Conservation (phyloP, 495 filamentous ascomycete genomes). For the Penicillium cinerascens region DNA sequence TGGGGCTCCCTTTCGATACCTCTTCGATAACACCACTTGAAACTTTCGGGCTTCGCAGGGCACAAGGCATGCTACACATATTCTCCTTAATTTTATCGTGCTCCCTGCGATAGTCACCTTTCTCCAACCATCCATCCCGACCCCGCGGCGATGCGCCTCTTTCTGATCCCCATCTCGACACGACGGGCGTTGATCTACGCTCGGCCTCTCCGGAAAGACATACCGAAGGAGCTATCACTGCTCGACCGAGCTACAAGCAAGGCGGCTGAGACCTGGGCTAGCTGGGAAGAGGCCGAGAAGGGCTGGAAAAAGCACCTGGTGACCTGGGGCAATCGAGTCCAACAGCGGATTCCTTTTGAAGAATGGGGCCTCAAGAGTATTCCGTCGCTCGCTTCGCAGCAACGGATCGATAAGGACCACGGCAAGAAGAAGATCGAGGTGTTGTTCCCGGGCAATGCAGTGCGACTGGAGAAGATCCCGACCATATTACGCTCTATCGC, state of each 20-base stretch:
- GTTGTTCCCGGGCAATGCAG: slow-evolving; percentile 67
- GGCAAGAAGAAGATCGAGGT: slow-evolving; percentile 69
- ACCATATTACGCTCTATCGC: slow-evolving; percentile 59
- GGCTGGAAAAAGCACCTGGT: slow-evolving; percentile 88
- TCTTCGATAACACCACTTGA: background rate
- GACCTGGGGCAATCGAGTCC: slow-evolving; percentile 76
- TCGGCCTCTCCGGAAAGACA: slow-evolving; percentile 58
- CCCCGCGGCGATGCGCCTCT: slow-evolving; percentile 73
- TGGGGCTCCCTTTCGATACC: background rate
- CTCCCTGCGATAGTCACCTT: background rate
- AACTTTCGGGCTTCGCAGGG: background rate
- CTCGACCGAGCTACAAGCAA: slow-evolving; percentile 63
- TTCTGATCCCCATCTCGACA: slow-evolving; percentile 91
- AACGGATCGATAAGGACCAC: slow-evolving; percentile 57
- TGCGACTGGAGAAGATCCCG: slow-evolving; percentile 58
- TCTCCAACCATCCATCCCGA: background rate
- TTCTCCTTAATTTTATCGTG: background rate
- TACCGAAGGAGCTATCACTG: slow-evolving; percentile 47
- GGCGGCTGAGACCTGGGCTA: slow-evolving; percentile 70
- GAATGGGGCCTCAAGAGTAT: slow-evolving; percentile 98
- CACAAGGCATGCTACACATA: background rate
- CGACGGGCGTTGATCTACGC: slow-evolving; percentile 90
- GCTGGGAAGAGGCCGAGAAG: slow-evolving; percentile 78
- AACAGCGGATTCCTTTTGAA: slow-evolving; percentile 87
- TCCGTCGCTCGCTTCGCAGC: slow-evolving; percentile 70